phyloP scores from a whole-genome alignment of 768 basidiomycete species.

The Boletus rubescentipes region DNA sequence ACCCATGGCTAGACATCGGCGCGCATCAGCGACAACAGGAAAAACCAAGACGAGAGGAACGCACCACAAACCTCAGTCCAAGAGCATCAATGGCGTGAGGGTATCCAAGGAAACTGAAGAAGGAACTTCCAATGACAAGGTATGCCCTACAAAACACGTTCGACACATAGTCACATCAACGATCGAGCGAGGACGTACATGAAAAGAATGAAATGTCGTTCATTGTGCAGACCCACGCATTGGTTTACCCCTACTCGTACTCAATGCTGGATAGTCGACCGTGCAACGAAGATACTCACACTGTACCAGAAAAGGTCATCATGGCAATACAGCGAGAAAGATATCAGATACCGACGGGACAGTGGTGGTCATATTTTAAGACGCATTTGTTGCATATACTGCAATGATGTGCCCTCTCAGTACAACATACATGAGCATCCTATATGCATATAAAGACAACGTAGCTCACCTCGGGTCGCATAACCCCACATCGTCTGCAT shows the following conservation, averaged over 20 bases:
- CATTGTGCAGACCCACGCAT: constrained; percentile 95
- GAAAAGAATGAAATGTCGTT: constrained; percentile 94
- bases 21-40: not conserved
- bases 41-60: constrained; percentile 5
- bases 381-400: constrained; percentile 88
- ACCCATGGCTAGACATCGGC: constrained; percentile 46
- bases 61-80: constrained; percentile 49
- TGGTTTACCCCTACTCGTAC: constrained; percentile 80
- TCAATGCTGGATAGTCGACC: constrained; percentile 4
- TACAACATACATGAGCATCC: constrained; percentile 13
- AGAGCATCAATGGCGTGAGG: constrained; percentile 55
- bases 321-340: not conserved
- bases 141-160: constrained; percentile 57
- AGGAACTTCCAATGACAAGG: constrained; percentile 69
- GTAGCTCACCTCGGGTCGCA: constrained; percentile 73
- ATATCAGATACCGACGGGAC: constrained; percentile 61
- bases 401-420: constrained; percentile 90
- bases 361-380: constrained; percentile 89
- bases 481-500: constrained; percentile 67
- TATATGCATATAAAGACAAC: not conserved
- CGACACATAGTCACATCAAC: not conserved
- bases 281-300: constrained; percentile 33
- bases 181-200: constrained; percentile 52
- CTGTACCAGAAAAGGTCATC: constrained; percentile 22
- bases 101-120: constrained; percentile 64